Conservation (phyloP, 1,139 yeast species). For the Groenewaldozyma sp. region DNA sequence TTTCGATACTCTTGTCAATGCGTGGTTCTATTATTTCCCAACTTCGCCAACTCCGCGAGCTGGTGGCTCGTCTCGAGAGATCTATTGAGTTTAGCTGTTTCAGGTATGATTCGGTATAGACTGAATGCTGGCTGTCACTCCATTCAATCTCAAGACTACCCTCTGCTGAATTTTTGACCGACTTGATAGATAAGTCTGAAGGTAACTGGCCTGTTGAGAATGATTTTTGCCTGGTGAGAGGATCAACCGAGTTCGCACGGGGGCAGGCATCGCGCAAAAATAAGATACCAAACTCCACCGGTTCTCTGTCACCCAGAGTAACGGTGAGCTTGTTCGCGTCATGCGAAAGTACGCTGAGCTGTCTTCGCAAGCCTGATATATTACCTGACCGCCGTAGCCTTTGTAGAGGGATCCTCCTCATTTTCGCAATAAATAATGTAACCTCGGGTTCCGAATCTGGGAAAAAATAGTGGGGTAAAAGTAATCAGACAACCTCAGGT, state of each 20-base stretch:
- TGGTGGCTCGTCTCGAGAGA: slow-evolving; percentile 28
- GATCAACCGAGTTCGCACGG: slow-evolving; percentile 44
- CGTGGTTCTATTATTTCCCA: slow-evolving; percentile 20
- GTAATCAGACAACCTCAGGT: too few relatives aligned
- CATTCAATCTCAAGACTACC: slow-evolving; percentile 40
- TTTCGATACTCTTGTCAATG: slow-evolving; percentile 20
- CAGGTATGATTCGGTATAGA: slow-evolving; percentile 42
- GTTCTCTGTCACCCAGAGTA: too few relatives aligned
- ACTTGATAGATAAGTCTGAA: slow-evolving; percentile 18
- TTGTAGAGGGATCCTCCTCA: too few relatives aligned
- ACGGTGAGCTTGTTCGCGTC: too few relatives aligned
- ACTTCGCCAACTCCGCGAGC: slow-evolving; percentile 27
- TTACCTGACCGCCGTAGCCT: too few relatives aligned
- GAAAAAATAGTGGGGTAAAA: too few relatives aligned
- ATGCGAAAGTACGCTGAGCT: too few relatives aligned
- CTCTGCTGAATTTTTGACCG: slow-evolving; percentile 26
- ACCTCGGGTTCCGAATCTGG: too few relatives aligned
- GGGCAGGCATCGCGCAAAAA: slow-evolving; percentile 61
- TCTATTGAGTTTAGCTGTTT: slow-evolving; percentile 34
- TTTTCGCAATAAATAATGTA: too few relatives aligned
- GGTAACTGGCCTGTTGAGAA: slow-evolving; percentile 53
- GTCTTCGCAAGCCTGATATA: too few relatives aligned
- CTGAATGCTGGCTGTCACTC: slow-evolving; percentile 45
- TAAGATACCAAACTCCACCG: slow-evolving; percentile 41
- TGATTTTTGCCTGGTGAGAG: slow-evolving; percentile 49